A percentile compares a stretch with the other conserved stretches of the same genome.
Evolutionary conservation across 345 rosid genomes (phyloP).

Genomic region (Gossypium ekmanianum): DNA sequence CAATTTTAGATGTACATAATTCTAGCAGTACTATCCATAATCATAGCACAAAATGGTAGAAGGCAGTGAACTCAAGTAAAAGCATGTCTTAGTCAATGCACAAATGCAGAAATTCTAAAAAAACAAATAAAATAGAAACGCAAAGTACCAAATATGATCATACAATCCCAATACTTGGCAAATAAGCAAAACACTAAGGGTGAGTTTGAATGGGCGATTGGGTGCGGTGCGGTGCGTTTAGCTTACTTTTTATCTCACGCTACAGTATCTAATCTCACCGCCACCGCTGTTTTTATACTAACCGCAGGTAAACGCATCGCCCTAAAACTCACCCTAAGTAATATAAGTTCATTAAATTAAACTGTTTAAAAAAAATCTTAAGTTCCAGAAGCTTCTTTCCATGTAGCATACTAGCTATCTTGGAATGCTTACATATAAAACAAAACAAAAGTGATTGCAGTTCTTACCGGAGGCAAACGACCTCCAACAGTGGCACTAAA

Average conservation of each 20-base stretch:
- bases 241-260: too few species aligned
- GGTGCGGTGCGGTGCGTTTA: too few species aligned
- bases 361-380: background rate
- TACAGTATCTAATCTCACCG: too few species aligned
- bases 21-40: background rate
- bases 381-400: conserved; percentile 4
- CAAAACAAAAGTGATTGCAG: conserved; percentile 15
- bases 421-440: background rate
- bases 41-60: background rate
- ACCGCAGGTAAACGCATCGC: too few species aligned
- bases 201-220: too few species aligned
- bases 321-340: background rate
- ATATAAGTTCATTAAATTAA: background rate
- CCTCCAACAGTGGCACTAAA: conserved; percentile 57
- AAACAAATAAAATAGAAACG: background rate
- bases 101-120: conserved; percentile 3
- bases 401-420: background rate
- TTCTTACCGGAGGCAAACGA: conserved; percentile 56
- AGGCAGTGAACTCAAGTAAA: background rate
- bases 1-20: background rate
- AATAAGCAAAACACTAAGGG: background rate
- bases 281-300: too few species aligned
- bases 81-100: background rate
- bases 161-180: background rate
- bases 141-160: background rate